These are phyloP conservation scores for Penicillium sp. DNA, from an alignment of 2,329 filamentous ascomycete genomes.

Conservation along the genomic window DNA sequence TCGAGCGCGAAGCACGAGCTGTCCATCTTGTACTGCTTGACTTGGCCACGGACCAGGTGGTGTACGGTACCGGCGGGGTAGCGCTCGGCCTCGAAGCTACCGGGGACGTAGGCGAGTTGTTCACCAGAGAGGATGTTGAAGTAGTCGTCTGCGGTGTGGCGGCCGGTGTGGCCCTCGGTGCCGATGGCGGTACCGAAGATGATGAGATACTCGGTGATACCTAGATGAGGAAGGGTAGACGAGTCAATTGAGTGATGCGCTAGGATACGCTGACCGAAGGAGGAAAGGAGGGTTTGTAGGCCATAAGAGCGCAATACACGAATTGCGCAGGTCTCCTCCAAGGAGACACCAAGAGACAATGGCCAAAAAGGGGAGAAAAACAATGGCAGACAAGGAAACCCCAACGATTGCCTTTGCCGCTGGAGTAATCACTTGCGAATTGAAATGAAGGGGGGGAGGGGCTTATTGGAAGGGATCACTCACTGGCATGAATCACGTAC, in stretches of 20 bases:
- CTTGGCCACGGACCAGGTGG: conserved; percentile 53
- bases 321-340: too few relatives aligned
- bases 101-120: conserved; percentile 36
- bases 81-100: conserved; percentile 33
- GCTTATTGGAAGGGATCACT: conserved; percentile 22
- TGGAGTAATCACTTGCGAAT: too few relatives aligned
- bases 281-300: too few relatives aligned
- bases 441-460: too few relatives aligned
- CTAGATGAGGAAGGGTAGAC: conserved; percentile 11
- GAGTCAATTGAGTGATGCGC: too few relatives aligned
- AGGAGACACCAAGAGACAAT: too few relatives aligned
- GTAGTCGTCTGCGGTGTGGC: conserved; percentile 90
- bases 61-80: conserved; percentile 36
- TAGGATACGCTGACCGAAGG: too few relatives aligned
- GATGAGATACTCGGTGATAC: conserved; percentile 81
- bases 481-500: conserved; percentile 83
- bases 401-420: too few relatives aligned
- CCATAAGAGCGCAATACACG: too few relatives aligned
- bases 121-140: conserved; percentile 69
- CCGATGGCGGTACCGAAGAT: conserved; percentile 65
- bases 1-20: conserved; percentile 35
- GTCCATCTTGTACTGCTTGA: conserved; percentile 62
- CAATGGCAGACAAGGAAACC: too few relatives aligned
- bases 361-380: too few relatives aligned
- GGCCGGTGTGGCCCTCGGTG: conserved; percentile 81